Base-by-base conservation (phyloP, 2,329 filamentous ascomycete genomes). In the Sclerotiophoma versabilis region DNA sequence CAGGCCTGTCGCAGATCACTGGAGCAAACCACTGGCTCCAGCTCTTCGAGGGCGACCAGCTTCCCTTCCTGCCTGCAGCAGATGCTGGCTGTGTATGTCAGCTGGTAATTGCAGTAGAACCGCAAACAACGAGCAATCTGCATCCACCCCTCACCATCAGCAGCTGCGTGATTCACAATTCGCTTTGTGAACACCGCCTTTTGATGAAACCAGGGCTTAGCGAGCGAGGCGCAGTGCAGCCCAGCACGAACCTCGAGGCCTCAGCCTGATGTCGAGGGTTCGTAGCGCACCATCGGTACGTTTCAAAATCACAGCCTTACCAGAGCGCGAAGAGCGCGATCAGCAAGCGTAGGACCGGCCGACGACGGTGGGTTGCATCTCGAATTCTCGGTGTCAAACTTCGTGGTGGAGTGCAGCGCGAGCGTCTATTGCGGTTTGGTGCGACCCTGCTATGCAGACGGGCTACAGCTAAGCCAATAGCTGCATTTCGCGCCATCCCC, bases 191-290 rank as follows among this genome's bases (percentile, higher is more conserved):
- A 58, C 32, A 57, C 65, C 41, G 57, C 54, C 46, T 57, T 63
- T 63, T 59, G 47, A 62, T 62, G 48, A 60, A 49, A 44, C 52
- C 36, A 42, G 47, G 56, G 52, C 60, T 49, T 66, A 67, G 69
- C 67, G 66, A 69, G 57, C 57, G 67, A 65, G 71, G 71, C 71
- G 68, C 62, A 73, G 68, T 68, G 64, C 69, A 63, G 59, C 43
- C 48, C 52, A 55, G 47, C 37, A 42, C 17, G 44, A 59, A 53
- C 60, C 62, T 70, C 71, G 62, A 70, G 68, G 68, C 67, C 66
- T 49, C 33, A 49, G 45, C 45, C 29, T 32, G 34, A 44, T 30
- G 22, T 54, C 41, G 34, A 49, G 27, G 26, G 20, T 11, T 5
- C 14, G 47, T 33, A 44, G 48, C 38, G 41, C 48, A 38, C 15